A percentile compares a stretch with the other conserved stretches of the same genome.
phyloP scores from a whole-genome alignment of 805 yeast genomes.

The Lipomyces yamanashiensis region DNA sequence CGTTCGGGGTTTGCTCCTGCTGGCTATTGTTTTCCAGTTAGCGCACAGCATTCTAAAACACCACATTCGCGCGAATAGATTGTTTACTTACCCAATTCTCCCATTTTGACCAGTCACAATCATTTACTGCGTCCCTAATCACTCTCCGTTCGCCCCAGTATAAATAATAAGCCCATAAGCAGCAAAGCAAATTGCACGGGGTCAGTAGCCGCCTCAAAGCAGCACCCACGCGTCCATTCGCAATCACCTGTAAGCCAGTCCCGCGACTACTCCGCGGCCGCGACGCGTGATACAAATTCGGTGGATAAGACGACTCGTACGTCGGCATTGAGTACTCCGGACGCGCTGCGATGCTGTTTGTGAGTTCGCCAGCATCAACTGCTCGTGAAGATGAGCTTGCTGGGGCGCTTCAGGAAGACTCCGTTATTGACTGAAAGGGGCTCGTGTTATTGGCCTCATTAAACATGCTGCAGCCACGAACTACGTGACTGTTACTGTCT shows the following conservation, averaged over 20 bases:
- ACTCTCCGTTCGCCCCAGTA: conserved; percentile 60
- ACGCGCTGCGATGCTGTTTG: background rate
- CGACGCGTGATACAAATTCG: conserved; percentile 29
- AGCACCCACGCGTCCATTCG: conserved; percentile 16
- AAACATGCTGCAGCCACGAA: no score
- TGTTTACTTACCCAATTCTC: conserved; percentile 56
- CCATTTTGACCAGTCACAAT: conserved; percentile 71
- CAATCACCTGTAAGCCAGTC: background rate
- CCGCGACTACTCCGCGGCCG: conserved; percentile 15
- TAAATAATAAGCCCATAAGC: conserved; percentile 53
- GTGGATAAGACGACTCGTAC: conserved; percentile 36
- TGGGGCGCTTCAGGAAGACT: no score
- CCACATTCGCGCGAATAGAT: background rate
- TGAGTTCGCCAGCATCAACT: background rate
- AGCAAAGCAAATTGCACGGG: conserved; percentile 35
- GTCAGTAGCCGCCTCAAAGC: conserved; percentile 16
- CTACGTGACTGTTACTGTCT: no score
- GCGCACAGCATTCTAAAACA: no score
- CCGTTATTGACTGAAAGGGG: background rate
- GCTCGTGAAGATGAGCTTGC: no score
- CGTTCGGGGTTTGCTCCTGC: conserved; percentile 30
- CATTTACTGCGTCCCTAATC: conserved; percentile 52
- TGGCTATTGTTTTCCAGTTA: conserved; percentile 3
- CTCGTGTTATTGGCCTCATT: no score
- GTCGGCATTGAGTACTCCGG: conserved; percentile 26